Percentiles rank a stretch among this genome's conserved stretches.
Evolutionary conservation across 768 basidiomycete genomes (phyloP).

Genomic region (Suillus brevipes): DNA sequence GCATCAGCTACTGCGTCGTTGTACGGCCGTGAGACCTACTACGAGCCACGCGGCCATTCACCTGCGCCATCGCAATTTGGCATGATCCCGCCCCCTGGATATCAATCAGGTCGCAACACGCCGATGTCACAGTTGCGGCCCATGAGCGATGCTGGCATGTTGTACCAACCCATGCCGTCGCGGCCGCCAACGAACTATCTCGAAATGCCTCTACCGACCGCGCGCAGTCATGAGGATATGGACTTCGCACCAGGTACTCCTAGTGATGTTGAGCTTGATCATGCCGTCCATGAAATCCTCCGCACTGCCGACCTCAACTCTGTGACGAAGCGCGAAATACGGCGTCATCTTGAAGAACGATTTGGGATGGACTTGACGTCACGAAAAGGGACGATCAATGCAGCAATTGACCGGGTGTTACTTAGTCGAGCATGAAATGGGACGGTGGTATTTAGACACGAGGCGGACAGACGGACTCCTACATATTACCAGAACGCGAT

Average conservation of each 20-base stretch:
- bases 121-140: conserved; percentile 41
- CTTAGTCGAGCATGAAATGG: conserved; percentile 43
- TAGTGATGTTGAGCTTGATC: conserved; percentile 71
- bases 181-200: conserved; percentile 77
- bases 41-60: conserved; percentile 74
- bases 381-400: conserved; percentile 74
- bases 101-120: conserved; percentile 77
- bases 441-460: conserved; percentile 1
- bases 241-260: conserved; percentile 52
- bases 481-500: conserved; percentile 1
- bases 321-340: conserved; percentile 90
- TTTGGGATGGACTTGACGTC: conserved; percentile 77
- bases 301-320: conserved; percentile 81
- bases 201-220: conserved; percentile 62
- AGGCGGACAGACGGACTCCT: conserved; percentile 5
- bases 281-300: conserved; percentile 71
- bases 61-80: conserved; percentile 72
- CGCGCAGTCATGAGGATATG: conserved; percentile 52
- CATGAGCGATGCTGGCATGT: conserved; percentile 33
- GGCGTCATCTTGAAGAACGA: conserved; percentile 76
- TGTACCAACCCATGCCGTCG: conserved; percentile 66
- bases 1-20: conserved; percentile 78
- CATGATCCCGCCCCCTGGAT: conserved; percentile 59
- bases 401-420: conserved; percentile 71
- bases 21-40: conserved; percentile 86